Conservation (phyloP, 345 rosid species). For the Euphorbia peplus region DNA sequence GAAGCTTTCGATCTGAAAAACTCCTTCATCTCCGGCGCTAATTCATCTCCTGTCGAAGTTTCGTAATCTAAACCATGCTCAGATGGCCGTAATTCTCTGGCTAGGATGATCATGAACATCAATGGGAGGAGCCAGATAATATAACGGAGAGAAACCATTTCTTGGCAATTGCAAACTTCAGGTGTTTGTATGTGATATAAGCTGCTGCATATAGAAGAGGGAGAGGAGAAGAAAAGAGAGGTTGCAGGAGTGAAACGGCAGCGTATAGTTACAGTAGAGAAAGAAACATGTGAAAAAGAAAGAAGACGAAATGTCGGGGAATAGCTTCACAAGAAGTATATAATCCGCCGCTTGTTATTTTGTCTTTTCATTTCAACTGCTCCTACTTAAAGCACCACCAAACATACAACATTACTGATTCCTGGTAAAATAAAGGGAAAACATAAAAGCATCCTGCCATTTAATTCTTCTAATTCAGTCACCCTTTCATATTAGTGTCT, state of each 20-base stretch:
- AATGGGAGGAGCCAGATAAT: not conserved
- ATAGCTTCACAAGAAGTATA: not conserved
- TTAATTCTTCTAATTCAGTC: too few relatives aligned
- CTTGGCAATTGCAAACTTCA: not conserved
- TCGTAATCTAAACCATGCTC: constrained; percentile 66
- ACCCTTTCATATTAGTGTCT: too few relatives aligned
- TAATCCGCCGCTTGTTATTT: constrained; percentile 17
- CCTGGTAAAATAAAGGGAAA: too few relatives aligned
- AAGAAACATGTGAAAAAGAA: not conserved
- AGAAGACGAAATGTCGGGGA: constrained; percentile 10
- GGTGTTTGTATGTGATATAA: not conserved
- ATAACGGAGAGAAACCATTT: constrained; percentile 4
- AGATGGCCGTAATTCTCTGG: constrained; percentile 60
- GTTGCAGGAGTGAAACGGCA: not conserved
- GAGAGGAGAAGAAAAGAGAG: not conserved
- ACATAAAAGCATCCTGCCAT: too few relatives aligned
- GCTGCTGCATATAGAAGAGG: not conserved
- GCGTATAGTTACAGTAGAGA: not conserved
- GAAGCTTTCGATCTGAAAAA: constrained; percentile 45
- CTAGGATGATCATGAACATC: constrained; percentile 27
- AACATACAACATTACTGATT: too few relatives aligned
- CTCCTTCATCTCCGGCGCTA: constrained; percentile 42
- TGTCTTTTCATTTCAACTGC: constrained; percentile 14
- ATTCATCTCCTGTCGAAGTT: constrained; percentile 21
- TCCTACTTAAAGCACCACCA: too few relatives aligned